Conservation (phyloP, 2,329 filamentous ascomycete genomes). For the Penicillium rolfsii region DNA sequence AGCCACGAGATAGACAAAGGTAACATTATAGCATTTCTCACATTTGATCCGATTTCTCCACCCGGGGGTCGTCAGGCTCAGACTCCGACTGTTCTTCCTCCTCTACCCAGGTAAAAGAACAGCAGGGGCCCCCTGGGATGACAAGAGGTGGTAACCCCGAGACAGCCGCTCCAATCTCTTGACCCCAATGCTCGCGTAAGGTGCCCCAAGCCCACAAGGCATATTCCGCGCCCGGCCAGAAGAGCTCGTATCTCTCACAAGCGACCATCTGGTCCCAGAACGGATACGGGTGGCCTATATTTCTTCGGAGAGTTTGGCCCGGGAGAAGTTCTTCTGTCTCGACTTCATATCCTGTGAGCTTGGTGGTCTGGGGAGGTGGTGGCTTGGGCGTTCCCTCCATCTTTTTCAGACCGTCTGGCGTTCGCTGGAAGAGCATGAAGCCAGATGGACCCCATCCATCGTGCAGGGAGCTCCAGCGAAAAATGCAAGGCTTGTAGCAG, state of each 20-base stretch:
- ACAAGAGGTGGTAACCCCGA: neutral
- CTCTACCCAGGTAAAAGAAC: neutral
- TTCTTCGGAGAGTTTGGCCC: neutral
- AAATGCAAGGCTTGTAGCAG: conserved; percentile 1
- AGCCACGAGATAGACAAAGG: neutral
- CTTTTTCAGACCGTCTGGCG: conserved; percentile 12
- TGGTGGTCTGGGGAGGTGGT: neutral
- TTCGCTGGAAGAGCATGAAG: conserved; percentile 10
- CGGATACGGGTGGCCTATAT: neutral
- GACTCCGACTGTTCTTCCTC: neutral
- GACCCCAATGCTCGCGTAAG: conserved; percentile 12
- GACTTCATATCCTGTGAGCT: neutral
- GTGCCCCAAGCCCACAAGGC: conserved; percentile 17
- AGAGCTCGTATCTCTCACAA: conserved; percentile 15
- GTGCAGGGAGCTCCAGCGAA: conserved; percentile 4
- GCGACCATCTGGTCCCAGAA: conserved; percentile 6
- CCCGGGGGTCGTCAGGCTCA: neutral
- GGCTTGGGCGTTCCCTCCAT: neutral
- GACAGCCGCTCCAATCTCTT: neutral
- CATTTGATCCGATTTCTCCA: neutral
- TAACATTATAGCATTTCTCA: neutral
- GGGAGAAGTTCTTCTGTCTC: neutral
- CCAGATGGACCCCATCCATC: conserved; percentile 15
- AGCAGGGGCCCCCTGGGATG: neutral
- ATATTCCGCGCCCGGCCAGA: conserved; percentile 17